Conservation (phyloP, 306 rosid genomes). For the Cicer pinnatifidum region DNA sequence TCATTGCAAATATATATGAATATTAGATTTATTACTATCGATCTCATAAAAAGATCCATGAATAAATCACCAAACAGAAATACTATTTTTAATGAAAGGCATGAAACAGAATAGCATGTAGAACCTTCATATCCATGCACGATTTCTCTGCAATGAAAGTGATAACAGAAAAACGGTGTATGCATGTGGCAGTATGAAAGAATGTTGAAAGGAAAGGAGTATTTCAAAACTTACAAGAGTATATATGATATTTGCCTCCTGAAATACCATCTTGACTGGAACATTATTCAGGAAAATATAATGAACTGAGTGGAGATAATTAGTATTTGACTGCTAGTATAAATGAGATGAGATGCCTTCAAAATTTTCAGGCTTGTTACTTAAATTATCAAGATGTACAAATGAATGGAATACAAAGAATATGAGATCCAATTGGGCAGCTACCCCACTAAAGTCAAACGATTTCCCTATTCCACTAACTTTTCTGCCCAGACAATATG, state of each 20-base stretch:
- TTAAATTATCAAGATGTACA: constrained; percentile 42
- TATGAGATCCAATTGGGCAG: constrained; percentile 29
- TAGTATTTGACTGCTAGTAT: constrained; percentile 17
- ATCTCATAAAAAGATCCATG: not conserved
- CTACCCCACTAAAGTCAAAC: constrained; percentile 25
- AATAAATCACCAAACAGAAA: not conserved
- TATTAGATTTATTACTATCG: constrained; percentile 9
- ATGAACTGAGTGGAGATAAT: constrained; percentile 25
- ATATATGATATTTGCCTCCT: constrained; percentile 30
- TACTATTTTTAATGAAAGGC: constrained; percentile 19
- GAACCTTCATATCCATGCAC: constrained; percentile 25
- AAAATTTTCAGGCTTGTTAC: constrained; percentile 34
- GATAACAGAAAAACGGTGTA: not conserved
- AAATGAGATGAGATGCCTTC: constrained; percentile 25
- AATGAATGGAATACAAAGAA: constrained; percentile 50
- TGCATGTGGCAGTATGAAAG: not conserved
- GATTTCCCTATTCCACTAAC: constrained; percentile 40
- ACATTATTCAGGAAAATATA: constrained; percentile 30
- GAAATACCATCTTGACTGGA: constrained; percentile 27
- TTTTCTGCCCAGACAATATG: constrained; percentile 44
- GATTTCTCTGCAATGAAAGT: not conserved
- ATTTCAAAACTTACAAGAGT: constrained; percentile 41
- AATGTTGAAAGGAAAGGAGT: constrained; percentile 4
- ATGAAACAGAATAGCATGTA: constrained; percentile 2
- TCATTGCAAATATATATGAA: constrained; percentile 25